phyloP scores from a whole-genome alignment of 768 basidiomycete species.

The Cyclocybe cylindracea region DNA sequence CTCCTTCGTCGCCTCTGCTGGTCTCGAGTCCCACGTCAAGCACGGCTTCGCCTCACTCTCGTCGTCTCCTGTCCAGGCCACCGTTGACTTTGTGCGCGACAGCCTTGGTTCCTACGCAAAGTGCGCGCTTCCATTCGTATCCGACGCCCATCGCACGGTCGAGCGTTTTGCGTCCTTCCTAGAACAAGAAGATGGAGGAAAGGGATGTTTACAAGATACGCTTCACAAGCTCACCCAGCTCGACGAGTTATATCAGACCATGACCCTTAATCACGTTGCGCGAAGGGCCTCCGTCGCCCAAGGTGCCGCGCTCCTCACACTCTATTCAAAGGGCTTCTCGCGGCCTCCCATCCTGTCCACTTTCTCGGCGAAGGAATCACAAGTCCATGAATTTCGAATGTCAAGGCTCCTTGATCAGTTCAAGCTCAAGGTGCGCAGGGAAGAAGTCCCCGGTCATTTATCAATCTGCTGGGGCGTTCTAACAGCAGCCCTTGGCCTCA shows the following conservation, averaged over 20 bases:
- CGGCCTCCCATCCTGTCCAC: slow-evolving; percentile 41
- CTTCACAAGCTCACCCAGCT: slow-evolving; percentile 52
- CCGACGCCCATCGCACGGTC: slow-evolving; percentile 61
- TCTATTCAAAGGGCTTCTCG: slow-evolving; percentile 83
- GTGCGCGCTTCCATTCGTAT: slow-evolving; percentile 77
- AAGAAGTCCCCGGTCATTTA: slow-evolving; percentile 76
- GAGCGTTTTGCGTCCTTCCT: slow-evolving; percentile 16
- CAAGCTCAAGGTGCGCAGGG: slow-evolving; percentile 67
- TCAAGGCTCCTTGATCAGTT: slow-evolving; percentile 59
- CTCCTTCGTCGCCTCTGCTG: slow-evolving; percentile 93
- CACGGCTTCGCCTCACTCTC: slow-evolving; percentile 78
- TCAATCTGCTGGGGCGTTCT: slow-evolving; percentile 91
- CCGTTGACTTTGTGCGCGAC: slow-evolving; percentile 65
- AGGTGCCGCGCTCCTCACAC: slow-evolving; percentile 88
- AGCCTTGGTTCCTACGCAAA: slow-evolving; percentile 78
- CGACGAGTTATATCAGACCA: slow-evolving; percentile 79
- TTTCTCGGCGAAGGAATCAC: slow-evolving; percentile 19
- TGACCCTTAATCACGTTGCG: slow-evolving; percentile 89
- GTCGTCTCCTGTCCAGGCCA: slow-evolving; percentile 26
- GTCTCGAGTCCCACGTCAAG: slow-evolving; percentile 85
- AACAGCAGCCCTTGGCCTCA: slow-evolving; percentile 72
- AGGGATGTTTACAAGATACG: slow-evolving; percentile 19
- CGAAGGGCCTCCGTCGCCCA: slow-evolving; percentile 88
- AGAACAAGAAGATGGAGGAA: neutral
- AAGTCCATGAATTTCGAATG: slow-evolving; percentile 27